A percentile compares a stretch with the other conserved stretches of the same genome.
phyloP scores from a whole-genome alignment of 805 yeast species.

The Wickerhamomyces chambardii region DNA sequence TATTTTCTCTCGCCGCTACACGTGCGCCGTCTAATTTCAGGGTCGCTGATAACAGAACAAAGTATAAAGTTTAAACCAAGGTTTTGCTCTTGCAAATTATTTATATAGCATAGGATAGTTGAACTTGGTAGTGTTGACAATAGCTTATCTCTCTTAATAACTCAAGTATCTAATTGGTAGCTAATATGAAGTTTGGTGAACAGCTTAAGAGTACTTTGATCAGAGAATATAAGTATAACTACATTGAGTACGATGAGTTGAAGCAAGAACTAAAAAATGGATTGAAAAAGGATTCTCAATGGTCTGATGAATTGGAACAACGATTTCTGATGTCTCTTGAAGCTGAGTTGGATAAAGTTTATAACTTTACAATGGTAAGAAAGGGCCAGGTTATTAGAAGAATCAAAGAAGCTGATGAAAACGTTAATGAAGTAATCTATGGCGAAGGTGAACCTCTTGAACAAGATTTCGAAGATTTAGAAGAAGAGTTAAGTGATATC shows the following conservation, averaged over 20 bases:
- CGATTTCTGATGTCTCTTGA: constrained; percentile 70
- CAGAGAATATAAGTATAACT: constrained; percentile 85
- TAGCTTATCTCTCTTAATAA: no score
- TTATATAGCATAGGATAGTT: no score
- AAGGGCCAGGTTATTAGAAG: constrained; percentile 79
- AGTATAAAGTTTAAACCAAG: no score
- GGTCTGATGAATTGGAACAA: constrained; percentile 80
- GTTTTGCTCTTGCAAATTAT: no score
- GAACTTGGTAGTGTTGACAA: no score
- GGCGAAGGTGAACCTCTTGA: constrained; percentile 42
- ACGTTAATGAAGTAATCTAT: constrained; percentile 58
- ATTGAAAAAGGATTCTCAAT: constrained; percentile 43
- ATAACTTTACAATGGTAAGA: constrained; percentile 83
- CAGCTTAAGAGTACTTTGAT: constrained; percentile 83
- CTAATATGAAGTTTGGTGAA: constrained; percentile 88
- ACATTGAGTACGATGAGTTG: constrained; percentile 85
- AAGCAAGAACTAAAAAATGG: constrained; percentile 73
- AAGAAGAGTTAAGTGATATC: constrained; percentile 73
- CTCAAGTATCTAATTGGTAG: no score
- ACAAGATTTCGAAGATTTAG: constrained; percentile 64
- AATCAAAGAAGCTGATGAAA: constrained; percentile 70
- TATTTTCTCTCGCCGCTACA: no score
- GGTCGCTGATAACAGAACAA: no score
- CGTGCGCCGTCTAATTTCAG: no score
- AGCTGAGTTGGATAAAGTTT: constrained; percentile 85